Percentiles rank a stretch among this genome's conserved stretches.
phyloP scores from a whole-genome alignment of 495 filamentous ascomycete genomes.

The Talaromyces adpressus region DNA sequence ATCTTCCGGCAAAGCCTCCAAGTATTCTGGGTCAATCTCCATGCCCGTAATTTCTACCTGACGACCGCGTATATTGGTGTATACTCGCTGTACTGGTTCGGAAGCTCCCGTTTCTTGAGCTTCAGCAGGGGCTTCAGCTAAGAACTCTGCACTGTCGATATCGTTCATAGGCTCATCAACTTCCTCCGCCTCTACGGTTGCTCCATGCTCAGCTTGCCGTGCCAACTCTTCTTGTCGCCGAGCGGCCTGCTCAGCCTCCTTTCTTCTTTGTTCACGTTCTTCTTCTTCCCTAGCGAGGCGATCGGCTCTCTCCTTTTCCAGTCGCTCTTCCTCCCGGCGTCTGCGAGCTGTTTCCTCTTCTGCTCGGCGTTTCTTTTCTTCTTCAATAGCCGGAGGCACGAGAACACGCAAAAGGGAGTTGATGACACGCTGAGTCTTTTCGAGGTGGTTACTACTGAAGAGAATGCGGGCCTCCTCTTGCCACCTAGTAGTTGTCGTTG shows the following conservation, averaged over 20 bases:
- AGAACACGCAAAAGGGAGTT: slow-evolving; percentile 66
- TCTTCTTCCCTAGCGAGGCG: slow-evolving; percentile 53
- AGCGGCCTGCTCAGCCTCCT: slow-evolving; percentile 59
- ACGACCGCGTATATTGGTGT: slow-evolving; percentile 74
- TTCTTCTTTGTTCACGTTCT: slow-evolving; percentile 49
- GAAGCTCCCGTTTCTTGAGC: slow-evolving; percentile 36
- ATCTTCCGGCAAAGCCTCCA: slow-evolving; percentile 90
- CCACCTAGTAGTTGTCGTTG: slow-evolving; percentile 70
- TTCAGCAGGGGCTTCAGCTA: slow-evolving; percentile 23
- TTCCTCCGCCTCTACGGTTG: slow-evolving; percentile 34
- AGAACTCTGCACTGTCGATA: slow-evolving; percentile 53
- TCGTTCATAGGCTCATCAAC: slow-evolving; percentile 74
- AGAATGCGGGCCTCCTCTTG: slow-evolving; percentile 84
- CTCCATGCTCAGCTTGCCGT: slow-evolving; percentile 40
- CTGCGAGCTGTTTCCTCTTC: slow-evolving; percentile 40
- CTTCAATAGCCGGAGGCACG: slow-evolving; percentile 76
- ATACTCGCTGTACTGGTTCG: slow-evolving; percentile 52
- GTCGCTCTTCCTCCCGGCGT: slow-evolving; percentile 37
- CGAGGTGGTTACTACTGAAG: slow-evolving; percentile 59
- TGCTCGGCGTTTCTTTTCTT: slow-evolving; percentile 57
- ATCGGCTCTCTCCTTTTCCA: slow-evolving; percentile 43
- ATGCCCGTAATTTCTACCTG: slow-evolving; percentile 87
- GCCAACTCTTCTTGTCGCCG: slow-evolving; percentile 35
- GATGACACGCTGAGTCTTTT: slow-evolving; percentile 65
- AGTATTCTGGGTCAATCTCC: slow-evolving; percentile 88